Evolutionary conservation across 2,329 filamentous ascomycete genomes (phyloP), one percentile per base, ranked within the genome.

Genomic region (Arthrobotrys musiformis): DNA sequence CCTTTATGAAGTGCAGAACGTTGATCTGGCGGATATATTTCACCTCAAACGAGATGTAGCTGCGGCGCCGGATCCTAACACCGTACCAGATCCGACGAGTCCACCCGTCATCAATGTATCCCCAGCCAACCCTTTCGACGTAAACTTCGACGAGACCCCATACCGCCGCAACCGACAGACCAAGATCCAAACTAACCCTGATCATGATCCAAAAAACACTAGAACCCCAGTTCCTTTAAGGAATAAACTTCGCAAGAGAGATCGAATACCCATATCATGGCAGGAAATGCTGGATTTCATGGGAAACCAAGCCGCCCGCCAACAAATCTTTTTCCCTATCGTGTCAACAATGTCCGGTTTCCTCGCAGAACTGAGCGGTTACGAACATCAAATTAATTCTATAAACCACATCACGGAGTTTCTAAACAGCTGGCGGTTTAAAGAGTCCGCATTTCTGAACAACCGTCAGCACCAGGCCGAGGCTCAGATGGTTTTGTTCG

Each of bases 241-340:
- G 11, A 56, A 61, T 1, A 56, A 6, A 30, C 46, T 75, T 11
- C 13, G 4, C 24, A 75, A 75, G 62, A 33, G 70, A 19, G 63
- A 37, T 9, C n/a, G 24, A 22, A 48, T 75, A 26, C 44, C 37
- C 0, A 46, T 42, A 15, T 44, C 63, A 19, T 75, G 63, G 70
- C 40, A 26, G 40, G 62, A 63, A 54, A 44, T 75, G 30, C 54
- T 19, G n/a, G 26, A 40, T 15, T 56, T 68, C 6, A 26, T 75
- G 2, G 24, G 28, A 2, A 13, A 75, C 4, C 7, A 22, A 6
- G 13, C 2, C 24, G 9, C 30, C 7, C 28, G 56, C 2, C 22
- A n/a, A 13, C 40, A 6, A 15, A 13, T n/a, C 33, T n/a, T 9
- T 7, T 68, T 69, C 17, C 54, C 9, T 6, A 56, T 33, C 0